Evolutionary conservation across 331 rosid genomes (phyloP), one percentile per base, ranked within the genome.

Genomic region (Dryas integrifolia): DNA sequence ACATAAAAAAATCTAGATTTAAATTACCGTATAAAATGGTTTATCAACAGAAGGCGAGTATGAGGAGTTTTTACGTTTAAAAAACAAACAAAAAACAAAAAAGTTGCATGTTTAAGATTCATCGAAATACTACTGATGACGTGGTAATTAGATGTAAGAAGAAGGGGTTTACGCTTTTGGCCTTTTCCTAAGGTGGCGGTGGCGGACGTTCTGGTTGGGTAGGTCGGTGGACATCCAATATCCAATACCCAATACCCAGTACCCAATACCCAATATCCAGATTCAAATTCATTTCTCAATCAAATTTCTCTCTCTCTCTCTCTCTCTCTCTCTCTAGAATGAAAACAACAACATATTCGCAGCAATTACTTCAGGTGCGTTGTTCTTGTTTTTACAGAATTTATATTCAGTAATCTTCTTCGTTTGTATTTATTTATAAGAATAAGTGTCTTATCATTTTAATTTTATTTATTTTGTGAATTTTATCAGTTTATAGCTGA

Each of bases 401-500:
- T 30, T 30, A 30, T 30, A 30, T 8, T 39, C 67, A 39, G 1
- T 39, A n/a, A 12, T 3, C 9, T 65, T 26, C 52, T 2, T 65
- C 41, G 45, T 9, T 47, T 13, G n/a, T 65, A 24, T 48, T 21
- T 26, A 30, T 30, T 30, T 30, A 30, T 30, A 30, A 30, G 3
- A 30, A 30, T 1, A 30, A 30, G 11, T 39, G 41, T 8, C 18
- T 57, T 43, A 4, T 64, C 0, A 12, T 15, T 11, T 16, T 40
- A 30, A 30, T 43, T 49, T 7, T 39, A 4, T 4, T 70, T 15
- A 39, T 7, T 14, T 4, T 35, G 38, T 47, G 14, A 58, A 58
- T 7, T 63, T 63, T 21, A 39, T 63, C 75, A 18, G 59, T 5
- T 59, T 58, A 59, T 47, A 46, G 10, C 48, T 30, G 65, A 56